A percentile compares a stretch with the other conserved stretches of the same genome.
These are phyloP conservation scores for Kalanchoe fedtschenkoi DNA, from an alignment of 164 flowering plant genomes.

Conservation along the genomic window DNA sequence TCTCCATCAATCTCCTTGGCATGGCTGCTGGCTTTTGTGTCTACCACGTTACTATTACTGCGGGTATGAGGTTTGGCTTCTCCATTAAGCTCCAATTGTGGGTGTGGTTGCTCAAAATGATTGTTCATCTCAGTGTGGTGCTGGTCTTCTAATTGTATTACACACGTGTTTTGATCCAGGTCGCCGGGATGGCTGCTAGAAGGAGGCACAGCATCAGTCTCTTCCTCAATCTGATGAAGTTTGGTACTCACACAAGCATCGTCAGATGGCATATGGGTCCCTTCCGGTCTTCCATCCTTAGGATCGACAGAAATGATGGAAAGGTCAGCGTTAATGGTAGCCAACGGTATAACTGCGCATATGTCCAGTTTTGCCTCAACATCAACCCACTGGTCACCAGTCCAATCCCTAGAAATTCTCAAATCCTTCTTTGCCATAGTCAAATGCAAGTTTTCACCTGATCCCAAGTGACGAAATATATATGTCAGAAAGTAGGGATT, in stretches of 20 bases:
- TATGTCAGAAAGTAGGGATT: background rate
- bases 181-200: slow-evolving; percentile 2
- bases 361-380: slow-evolving; percentile 52
- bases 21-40: background rate
- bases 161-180: background rate
- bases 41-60: too few species aligned
- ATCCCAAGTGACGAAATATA: slow-evolving; percentile 11
- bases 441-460: slow-evolving; percentile 65
- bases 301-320: slow-evolving; percentile 22
- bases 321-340: slow-evolving; percentile 22
- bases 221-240: slow-evolving; percentile 23
- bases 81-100: too few species aligned
- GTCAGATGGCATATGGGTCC: slow-evolving; percentile 14
- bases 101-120: too few species aligned
- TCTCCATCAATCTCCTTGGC: slow-evolving; percentile 12
- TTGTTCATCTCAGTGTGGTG: too few species aligned
- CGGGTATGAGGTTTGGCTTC: too few species aligned
- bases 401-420: slow-evolving; percentile 77
- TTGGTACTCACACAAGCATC: slow-evolving; percentile 17
- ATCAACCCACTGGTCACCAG: slow-evolving; percentile 53
- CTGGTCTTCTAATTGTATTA: too few species aligned
- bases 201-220: slow-evolving; percentile 11
- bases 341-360: slow-evolving; percentile 26
- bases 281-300: slow-evolving; percentile 31
- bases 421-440: slow-evolving; percentile 35